Evolutionary conservation across 2,329 filamentous ascomycete genomes (phyloP), one percentile per base, ranked within the genome.

Genomic region (Zasmidium angulare): DNA sequence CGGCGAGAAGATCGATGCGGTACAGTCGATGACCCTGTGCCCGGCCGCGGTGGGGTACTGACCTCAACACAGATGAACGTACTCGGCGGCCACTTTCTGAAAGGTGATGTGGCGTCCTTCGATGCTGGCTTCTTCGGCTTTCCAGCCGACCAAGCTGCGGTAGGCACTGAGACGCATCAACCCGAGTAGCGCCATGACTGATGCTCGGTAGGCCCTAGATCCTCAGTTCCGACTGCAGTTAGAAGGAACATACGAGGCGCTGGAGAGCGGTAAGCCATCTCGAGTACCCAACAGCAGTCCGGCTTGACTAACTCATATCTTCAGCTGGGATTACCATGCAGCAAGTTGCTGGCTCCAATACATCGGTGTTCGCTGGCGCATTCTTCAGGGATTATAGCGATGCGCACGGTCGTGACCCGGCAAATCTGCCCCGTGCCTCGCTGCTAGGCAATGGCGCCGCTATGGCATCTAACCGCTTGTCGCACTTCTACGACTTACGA

Each of bases 31-130:
- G 26, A 29, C n/a, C n/a, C n/a, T n/a, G n/a, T n/a, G n/a, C n/a
- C n/a, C n/a, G n/a, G n/a, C n/a, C n/a, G n/a, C n/a, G n/a, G n/a
- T n/a, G n/a, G n/a, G n/a, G n/a, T n/a, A n/a, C n/a, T 29, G 26
- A 6, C 11, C 26, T 4, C 26, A 29, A 29, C 26, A 29, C 26
- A 29, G 26, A 4, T 6, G 4, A 29, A 29, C 10, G 19, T 21
- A 10, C 9, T 14, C 47, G 47, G 12, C 12, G 20, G 6, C 43
- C 43, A 68, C 48, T 62, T 62, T 48, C 56, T 65, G 12, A 53
- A 58, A 7, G 55, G 65, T 20, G 59, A 67, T 36, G 2, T 75
- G 74, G 58, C 79, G 72, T 3, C 74, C 70, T 65, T 66, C 46
- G 65, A 67, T 36, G 56, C 58, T 7, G 29, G 51, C 1, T 67